Evolutionary conservation across 2,329 filamentous ascomycete genomes (phyloP), one percentile per base, ranked within the genome.

Genomic region (Penicillium rolfsii): DNA sequence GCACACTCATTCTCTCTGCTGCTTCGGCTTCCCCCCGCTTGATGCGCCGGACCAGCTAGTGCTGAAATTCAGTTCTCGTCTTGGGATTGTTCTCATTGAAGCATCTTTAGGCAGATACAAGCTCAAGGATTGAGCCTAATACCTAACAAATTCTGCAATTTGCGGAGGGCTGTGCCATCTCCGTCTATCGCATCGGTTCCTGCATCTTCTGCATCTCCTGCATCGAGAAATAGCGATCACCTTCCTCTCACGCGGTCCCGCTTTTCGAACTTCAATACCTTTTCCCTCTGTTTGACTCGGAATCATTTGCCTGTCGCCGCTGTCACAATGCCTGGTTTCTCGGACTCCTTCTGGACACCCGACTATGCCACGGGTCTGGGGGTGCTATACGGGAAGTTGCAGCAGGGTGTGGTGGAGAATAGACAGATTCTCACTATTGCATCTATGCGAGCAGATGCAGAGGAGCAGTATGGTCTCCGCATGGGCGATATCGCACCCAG

Each of bases 301-400:
- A 16, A 19, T 30, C 26, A 22, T 33, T 41, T 43, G 33, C 28
- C 8, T 9, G 19, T 49, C 48, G 41, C 52, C 54, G 43, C 56
- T 50, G 60, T 68, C 73, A 87, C 78, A 76, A 94, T 94, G 91
- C 90, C 91, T 70, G 87, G 91, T 72, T 98, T 99, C 80, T 89
- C 93, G 70, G 92, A 94, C 81, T 97, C 93, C 54, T 98, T 99
- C 82, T 99, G 95, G 95, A 97, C 95, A 64, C 87, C 87, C 76
- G 95, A 99, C 85, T 98, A 98, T 84, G 94, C 94, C 76, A 93
- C 91, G 83, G 93, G 95, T 64, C 86, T 99, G 67, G 93, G 94
- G 58, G 93, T 98, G 66, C 86, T 99, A 67, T 99, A 98, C 74
- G 88, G 88, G 77, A 99, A 99, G 83, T 89, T 99, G 59, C 93